Conservation (phyloP, 208 protist species). For the Tetramitus jugosus region DNA sequence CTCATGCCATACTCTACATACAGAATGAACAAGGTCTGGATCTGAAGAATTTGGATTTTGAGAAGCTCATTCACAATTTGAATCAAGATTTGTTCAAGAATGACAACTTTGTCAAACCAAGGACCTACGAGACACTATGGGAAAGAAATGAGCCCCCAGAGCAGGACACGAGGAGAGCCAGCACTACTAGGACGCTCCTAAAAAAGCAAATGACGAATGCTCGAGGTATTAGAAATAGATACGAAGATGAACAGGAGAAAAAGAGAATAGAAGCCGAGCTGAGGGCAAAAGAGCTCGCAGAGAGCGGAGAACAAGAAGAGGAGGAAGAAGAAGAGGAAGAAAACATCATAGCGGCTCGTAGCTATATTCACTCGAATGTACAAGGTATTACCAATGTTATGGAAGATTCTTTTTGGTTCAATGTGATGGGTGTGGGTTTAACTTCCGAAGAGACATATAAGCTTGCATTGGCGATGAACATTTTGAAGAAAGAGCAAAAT, state of each 20-base stretch:
- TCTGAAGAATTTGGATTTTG: background rate
- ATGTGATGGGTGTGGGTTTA: background rate
- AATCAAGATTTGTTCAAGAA: background rate
- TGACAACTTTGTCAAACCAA: no score
- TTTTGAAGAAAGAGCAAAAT: slow-evolving; percentile 68
- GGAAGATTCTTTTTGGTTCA: background rate
- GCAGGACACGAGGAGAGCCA: background rate
- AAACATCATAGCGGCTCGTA: no score
- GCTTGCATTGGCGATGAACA: slow-evolving; percentile 49
- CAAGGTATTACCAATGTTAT: background rate
- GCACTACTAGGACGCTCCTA: background rate
- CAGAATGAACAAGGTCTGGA: background rate
- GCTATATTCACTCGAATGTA: background rate
- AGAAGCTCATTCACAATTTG: background rate
- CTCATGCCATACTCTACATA: background rate
- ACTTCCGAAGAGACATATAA: background rate
- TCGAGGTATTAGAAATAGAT: background rate
- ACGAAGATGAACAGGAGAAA: background rate
- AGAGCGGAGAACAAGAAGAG: background rate
- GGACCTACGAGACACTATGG: background rate
- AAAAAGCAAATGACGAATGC: background rate
- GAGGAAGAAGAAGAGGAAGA: background rate
- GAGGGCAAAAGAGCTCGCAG: background rate
- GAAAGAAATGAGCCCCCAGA: background rate
- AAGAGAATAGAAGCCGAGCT: background rate